Base-by-base conservation (phyloP, 768 basidiomycete genomes). In the Boletellus emodensis region DNA sequence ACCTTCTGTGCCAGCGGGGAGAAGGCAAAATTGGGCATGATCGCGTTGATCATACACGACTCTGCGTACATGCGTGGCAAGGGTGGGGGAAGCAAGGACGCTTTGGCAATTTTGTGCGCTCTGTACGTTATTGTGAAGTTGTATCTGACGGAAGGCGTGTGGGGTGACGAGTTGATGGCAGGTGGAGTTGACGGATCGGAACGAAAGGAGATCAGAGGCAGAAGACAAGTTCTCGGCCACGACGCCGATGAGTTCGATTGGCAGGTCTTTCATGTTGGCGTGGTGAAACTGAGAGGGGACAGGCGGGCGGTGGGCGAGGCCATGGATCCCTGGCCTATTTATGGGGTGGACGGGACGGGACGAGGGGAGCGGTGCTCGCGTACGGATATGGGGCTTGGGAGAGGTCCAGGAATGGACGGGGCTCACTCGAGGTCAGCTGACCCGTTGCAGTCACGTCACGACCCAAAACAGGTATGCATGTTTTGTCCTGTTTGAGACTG, bases 31-130 rank as follows among this genome's bases (percentile, higher is more conserved):
- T 7, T 42, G 42, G 5, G 60, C 57, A 17, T 57, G 49, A 34
- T 68, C 59, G 11, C 66, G 66, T 14, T 51, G 46, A 49, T 67
- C 66, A 18, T 67, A 69, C 33, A 69, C 58, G 4, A 67, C 46
- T 38, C 65, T 61, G 22, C 55, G 59, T 14, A 67, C 63, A 11
- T 58, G 50, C n/a, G 53, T 1, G 18, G 67, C 54, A 9, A 67
- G 55, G 24, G 56, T 28, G 34, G 65, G 49, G 1, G 59, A 52
- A 13, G 57, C 47, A 20, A 67, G 46, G 44, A 67, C 53, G 46
- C 49, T 61, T 49, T 37, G 54, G 43, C 49, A 53, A 4, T 60
- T 61, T 30, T 63, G 65, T 4, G 64, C 51, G 41, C 66, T 69
- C 34, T 58, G 53, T 12, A 60, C 22, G 49, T 61, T 69, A 11